Conservation (phyloP, 2,329 filamentous ascomycete genomes). For the Byssochlamys sp. region DNA sequence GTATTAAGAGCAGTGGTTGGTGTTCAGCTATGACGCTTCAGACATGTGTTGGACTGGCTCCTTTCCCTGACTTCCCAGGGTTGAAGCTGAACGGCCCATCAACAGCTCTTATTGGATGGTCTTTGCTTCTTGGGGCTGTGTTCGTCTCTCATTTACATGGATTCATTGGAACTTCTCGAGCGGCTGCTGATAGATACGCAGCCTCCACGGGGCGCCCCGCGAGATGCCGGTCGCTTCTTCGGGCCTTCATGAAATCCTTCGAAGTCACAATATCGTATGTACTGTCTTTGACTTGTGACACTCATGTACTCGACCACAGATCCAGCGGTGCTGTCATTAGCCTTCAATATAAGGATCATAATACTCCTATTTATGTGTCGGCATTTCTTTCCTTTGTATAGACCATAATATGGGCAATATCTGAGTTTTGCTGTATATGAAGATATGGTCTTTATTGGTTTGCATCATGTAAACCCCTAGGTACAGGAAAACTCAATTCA, state of each 20-base stretch:
- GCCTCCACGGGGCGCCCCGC: neutral
- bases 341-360: neutral
- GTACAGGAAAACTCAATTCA: too few relatives aligned
- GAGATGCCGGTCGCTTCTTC: neutral
- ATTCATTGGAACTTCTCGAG: neutral
- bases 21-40: neutral
- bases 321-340: neutral
- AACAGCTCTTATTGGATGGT: neutral
- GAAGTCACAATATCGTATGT: neutral
- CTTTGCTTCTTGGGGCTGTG: neutral
- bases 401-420: too few relatives aligned
- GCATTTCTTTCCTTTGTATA: neutral
- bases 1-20: neutral
- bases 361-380: too few relatives aligned
- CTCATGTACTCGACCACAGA: neutral
- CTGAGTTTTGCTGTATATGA: too few relatives aligned
- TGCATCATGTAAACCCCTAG: too few relatives aligned
- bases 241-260: too few relatives aligned
- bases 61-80: neutral
- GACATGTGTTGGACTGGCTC: neutral
- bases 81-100: neutral
- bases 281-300: neutral
- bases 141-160: neutral
- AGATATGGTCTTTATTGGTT: too few relatives aligned
- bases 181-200: neutral